Evolutionary conservation across 441 rosid species (phyloP).

Genomic region (Hura crepitans): DNA sequence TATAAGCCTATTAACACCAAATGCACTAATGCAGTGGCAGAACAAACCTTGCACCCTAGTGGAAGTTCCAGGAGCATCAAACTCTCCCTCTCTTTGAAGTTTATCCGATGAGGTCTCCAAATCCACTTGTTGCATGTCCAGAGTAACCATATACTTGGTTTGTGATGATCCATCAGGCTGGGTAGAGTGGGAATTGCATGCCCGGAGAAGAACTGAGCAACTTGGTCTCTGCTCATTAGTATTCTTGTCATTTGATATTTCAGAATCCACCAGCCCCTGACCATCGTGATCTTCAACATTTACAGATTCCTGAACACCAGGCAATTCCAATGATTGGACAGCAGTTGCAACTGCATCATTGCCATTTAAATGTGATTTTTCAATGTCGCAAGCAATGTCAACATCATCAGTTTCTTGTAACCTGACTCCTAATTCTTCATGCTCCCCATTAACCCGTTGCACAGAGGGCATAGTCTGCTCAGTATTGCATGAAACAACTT

Average conservation of each 20-base stretch:
- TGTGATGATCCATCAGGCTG: conserved; percentile 27
- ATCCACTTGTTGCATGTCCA: conserved; percentile 25
- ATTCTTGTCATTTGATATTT: conserved; percentile 15
- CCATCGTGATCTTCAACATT: conserved; percentile 39
- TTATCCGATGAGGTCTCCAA: conserved; percentile 25
- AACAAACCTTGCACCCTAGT: conserved; percentile 64
- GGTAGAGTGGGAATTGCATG: conserved; percentile 36
- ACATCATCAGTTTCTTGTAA: conserved; percentile 29
- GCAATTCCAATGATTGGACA: conserved; percentile 33
- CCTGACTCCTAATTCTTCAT: conserved; percentile 13
- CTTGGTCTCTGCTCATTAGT: conserved; percentile 28
- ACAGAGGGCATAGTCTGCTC: conserved; percentile 20
- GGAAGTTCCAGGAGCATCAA: conserved; percentile 30
- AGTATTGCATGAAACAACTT: conserved; percentile 25
- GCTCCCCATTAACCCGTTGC: conserved; percentile 29
- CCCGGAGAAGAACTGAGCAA: conserved; percentile 23
- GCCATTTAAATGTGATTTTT: conserved; percentile 23
- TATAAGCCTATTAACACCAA: conserved; percentile 11
- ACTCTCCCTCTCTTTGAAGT: conserved; percentile 25
- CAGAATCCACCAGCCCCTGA: conserved; percentile 31
- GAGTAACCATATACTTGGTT: conserved; percentile 18
- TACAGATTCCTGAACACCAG: conserved; percentile 29
- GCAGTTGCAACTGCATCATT: conserved; percentile 27
- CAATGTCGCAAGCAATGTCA: conserved; percentile 25
- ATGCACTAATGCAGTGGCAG: conserved; percentile 24